Evolutionary conservation across 1,284 basidiomycete genomes (phyloP).

Genomic region (Neolentinus lepideus): DNA sequence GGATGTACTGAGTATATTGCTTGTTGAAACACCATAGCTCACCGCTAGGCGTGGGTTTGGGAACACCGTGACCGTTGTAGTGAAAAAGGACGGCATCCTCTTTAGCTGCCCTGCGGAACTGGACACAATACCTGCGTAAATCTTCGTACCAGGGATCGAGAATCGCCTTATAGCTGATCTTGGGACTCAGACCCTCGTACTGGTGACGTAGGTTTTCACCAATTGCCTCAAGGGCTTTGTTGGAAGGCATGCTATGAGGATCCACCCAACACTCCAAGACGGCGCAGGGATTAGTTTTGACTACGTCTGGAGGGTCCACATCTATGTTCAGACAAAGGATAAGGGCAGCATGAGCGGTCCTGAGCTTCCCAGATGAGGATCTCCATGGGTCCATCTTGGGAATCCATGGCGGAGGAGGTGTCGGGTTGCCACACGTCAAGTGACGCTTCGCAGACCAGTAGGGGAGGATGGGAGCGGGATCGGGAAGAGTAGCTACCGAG

Average conservation of each 20-base stretch:
- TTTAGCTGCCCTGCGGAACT: slow-evolving; percentile 82
- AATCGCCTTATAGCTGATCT: slow-evolving; percentile 87
- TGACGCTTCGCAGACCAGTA: slow-evolving; percentile 85
- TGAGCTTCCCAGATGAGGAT: slow-evolving; percentile 73
- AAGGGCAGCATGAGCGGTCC: slow-evolving; percentile 90
- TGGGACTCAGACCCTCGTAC: slow-evolving; percentile 91
- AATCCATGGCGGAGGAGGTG: slow-evolving; percentile 56
- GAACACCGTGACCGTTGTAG: slow-evolving; percentile 98
- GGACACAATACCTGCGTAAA: slow-evolving; percentile 84
- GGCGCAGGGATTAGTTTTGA: slow-evolving; percentile 96
- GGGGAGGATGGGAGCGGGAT: slow-evolving; percentile 55
- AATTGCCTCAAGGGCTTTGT: slow-evolving; percentile 86
- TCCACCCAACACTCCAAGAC: slow-evolving; percentile 98
- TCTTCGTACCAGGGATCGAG: slow-evolving; percentile 96
- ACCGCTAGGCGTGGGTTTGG: slow-evolving; percentile 92
- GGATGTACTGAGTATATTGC: slow-evolving; percentile 98
- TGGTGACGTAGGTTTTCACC: slow-evolving; percentile 92
- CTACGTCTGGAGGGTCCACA: slow-evolving; percentile 94
- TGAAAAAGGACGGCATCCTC: slow-evolving; percentile 95
- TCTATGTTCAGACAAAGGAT: slow-evolving; percentile 97
- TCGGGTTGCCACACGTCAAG: slow-evolving; percentile 81
- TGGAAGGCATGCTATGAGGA: slow-evolving; percentile 81
- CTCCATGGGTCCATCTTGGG: slow-evolving; percentile 74
- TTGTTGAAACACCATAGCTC: slow-evolving; percentile 99
- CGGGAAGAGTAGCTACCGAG: slow-evolving; percentile 29